Evolutionary conservation across 257 asterid species (phyloP).

Genomic region (Solanum etuberosum): DNA sequence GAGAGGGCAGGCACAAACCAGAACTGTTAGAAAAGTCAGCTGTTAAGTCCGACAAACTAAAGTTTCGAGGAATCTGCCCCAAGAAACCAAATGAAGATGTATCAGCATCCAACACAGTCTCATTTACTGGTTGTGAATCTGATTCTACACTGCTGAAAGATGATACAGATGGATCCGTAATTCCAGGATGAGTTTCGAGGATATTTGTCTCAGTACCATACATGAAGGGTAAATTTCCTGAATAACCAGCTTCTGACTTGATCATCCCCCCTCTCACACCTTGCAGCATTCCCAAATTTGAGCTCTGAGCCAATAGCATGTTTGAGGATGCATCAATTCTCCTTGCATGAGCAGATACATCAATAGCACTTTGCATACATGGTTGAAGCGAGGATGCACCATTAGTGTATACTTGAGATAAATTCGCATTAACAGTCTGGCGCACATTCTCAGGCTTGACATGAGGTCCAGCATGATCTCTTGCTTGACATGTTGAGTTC

Average conservation of each 20-base stretch:
- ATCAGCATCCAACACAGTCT: constrained; percentile 40
- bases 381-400: constrained; percentile 41
- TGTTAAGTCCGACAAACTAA: constrained; percentile 80
- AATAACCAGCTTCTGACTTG: constrained; percentile 44
- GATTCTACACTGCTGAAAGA: constrained; percentile 52
- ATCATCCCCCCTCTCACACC: constrained; percentile 48
- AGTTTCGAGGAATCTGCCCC: constrained; percentile 86
- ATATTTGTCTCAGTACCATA: constrained; percentile 47
- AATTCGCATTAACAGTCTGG: constrained; percentile 13
- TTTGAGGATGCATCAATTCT: constrained; percentile 31
- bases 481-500: constrained; percentile 27
- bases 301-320: constrained; percentile 38
- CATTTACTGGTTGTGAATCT: constrained; percentile 40
- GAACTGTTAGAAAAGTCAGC: constrained; percentile 68
- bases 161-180: constrained; percentile 52
- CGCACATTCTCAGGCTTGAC: constrained; percentile 47
- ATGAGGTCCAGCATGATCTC: constrained; percentile 32
- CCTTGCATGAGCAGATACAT: constrained; percentile 28
- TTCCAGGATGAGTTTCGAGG: constrained; percentile 41
- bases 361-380: constrained; percentile 30
- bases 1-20: constrained; percentile 29
- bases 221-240: constrained; percentile 33
- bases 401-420: constrained; percentile 37
- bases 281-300: constrained; percentile 41
- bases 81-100: constrained; percentile 46